Base-by-base conservation (phyloP, 169 alveolate genomes). In the Eimeria necatrix region DNA sequence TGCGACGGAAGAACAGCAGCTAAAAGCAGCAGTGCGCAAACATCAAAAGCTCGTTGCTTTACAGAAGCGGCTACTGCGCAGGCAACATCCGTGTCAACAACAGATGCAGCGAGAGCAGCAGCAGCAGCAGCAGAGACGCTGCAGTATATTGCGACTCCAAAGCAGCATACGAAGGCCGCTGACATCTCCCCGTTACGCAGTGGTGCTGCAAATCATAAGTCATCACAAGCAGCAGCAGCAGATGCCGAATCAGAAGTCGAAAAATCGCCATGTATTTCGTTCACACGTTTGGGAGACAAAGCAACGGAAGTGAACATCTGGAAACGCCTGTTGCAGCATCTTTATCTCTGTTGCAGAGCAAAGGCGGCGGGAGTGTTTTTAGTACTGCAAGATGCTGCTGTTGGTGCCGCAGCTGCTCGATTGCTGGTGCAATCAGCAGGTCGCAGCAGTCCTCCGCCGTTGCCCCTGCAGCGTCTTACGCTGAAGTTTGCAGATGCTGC, bases 391-490 rank as follows among this genome's bases (percentile, higher is more conserved):
- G 53, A 83, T 32, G 76, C 74, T 5, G 73, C 14, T 61, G 91
- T 74, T 14, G 74, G 24, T 59, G 78, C n/a, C 53, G 91, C 76
- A 53, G 91, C 91, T 52, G 73, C 91, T 32, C 14, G 76, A 52
- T 26, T 83, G 73, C 76, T 83, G 91, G 76, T 32, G 76, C 91
- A 32, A 76, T 53, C 22, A 22, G 68, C 91, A 9, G 76, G 91
- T 74, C 91, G 91, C 53, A 59, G 91, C 76, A 83, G 4, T 10
- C 91, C 91, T 4, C 91, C 91, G 0, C 91, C 73, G 4, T 53
- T 83, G 91, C 91, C 91, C 32, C 76, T 83, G 76, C 91, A 83
- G 76, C 76, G 61, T 14, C 48, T 83, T 59, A 53, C 74, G 24
- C 78, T 83, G 24, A 53, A 64, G 53, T 83, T 83, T 56, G 91